Base-by-base conservation (phyloP, 805 yeast species). In the Gaillardinia entomophila region DNA sequence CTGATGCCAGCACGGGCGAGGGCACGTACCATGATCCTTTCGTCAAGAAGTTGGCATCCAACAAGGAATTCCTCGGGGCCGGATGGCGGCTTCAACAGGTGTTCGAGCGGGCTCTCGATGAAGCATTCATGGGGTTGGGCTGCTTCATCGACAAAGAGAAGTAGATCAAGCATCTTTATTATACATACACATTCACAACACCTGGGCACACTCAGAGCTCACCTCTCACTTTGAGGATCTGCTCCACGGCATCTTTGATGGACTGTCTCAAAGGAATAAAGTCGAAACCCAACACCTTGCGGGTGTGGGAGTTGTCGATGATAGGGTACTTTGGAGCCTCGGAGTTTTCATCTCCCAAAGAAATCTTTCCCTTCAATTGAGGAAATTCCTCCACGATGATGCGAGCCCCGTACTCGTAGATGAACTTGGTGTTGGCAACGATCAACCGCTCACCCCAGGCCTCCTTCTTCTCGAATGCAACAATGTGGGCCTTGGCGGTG, bases 51-150 rank as follows among this genome's bases (percentile, higher is more conserved):
- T 73, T 53, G 34, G 63, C 74, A 49, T 68, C 41, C 63, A 80
- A 79, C 53, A 72, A 74, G 24, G 85, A 80, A 41, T 87, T 72
- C 48, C 68, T 73, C 43, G 97, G 96, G 3, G 80, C 92, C 11
- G 98, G 98, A 2, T 88, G 88, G 71, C 72, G 79, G 38, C 66
- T 84, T 18, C 74, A 76, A 31, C 65, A 61, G 20, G 88, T 83
- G 13, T 85, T 81, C 50, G 77, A 78, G 43, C 74, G 90, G 43
- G 79, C 90, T 4, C 62, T 92, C 32, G 82, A 83, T 36, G 92
- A 84, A 43, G 97, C 97, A 4, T 90, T 89, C 46, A 75, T 79
- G 62, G 97, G 97, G 0, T 63, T 92, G 38, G 89, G 86, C 12
- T 88, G 96, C 54, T 71, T 81, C 36, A 73, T 92, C 17, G 81